A percentile compares a stretch with the other conserved stretches of the same genome.
phyloP scores from a whole-genome alignment of 1,284 basidiomycete species.

The Cryptococcus sp. region DNA sequence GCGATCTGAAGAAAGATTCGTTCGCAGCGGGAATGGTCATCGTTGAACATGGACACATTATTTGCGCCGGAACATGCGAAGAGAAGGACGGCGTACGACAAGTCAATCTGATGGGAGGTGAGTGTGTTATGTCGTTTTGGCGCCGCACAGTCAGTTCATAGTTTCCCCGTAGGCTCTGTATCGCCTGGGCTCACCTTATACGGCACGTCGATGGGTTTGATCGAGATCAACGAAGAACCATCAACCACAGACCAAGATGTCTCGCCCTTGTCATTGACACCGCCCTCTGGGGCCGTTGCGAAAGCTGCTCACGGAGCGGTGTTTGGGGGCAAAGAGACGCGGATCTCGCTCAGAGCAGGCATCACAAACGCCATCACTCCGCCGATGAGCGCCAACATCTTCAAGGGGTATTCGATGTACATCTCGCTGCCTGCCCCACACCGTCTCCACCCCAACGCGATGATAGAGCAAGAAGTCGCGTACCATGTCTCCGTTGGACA shows the following conservation, averaged over 20 bases:
- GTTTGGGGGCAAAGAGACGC: slow-evolving; percentile 2
- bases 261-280: neutral
- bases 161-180: slow-evolving; percentile 4
- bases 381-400: neutral
- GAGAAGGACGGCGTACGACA: neutral
- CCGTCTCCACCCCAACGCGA: neutral
- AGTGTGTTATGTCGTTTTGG: neutral
- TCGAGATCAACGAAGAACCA: slow-evolving; percentile 20
- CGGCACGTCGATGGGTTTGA: slow-evolving; percentile 17
- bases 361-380: slow-evolving; percentile 7
- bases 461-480: neutral
- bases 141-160: neutral
- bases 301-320: slow-evolving; percentile 6
- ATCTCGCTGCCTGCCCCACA: slow-evolving; percentile 1
- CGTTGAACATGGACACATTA: neutral
- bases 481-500: neutral
- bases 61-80: slow-evolving; percentile 1
- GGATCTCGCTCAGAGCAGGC: slow-evolving; percentile 1
- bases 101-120: slow-evolving; percentile 8
- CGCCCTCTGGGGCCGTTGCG: neutral
- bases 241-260: slow-evolving; percentile 11
- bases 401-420: slow-evolving; percentile 5
- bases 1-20: neutral
- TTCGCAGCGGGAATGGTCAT: neutral
- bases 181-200: slow-evolving; percentile 13